These are phyloP conservation scores for Lactarius deliciosus DNA, from an alignment of 768 basidiomycete species.

Conservation along the genomic window DNA sequence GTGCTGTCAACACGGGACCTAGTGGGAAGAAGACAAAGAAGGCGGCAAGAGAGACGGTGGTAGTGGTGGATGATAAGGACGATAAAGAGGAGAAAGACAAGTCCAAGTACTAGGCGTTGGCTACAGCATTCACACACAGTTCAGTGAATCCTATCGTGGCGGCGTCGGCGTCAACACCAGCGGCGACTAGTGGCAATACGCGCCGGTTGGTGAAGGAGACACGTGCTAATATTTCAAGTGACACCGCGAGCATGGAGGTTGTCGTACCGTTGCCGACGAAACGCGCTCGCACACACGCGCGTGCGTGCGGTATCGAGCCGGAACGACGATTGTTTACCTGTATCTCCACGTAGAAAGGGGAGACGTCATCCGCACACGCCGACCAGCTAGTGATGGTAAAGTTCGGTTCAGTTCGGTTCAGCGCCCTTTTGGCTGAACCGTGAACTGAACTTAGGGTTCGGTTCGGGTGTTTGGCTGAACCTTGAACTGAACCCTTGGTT, in stretches of 20 bases:
- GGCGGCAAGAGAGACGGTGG: background rate
- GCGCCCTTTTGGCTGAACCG: too few relatives aligned
- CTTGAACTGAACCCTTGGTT: too few relatives aligned
- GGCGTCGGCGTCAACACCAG: background rate
- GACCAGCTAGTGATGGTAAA: too few relatives aligned
- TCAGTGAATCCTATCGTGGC: conserved; percentile 5
- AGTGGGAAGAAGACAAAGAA: background rate
- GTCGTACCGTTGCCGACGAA: background rate
- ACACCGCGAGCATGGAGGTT: background rate
- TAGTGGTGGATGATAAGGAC: background rate
- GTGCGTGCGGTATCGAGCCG: too few relatives aligned
- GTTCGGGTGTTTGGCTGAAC: too few relatives aligned
- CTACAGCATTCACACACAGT: conserved; percentile 14
- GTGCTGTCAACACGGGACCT: too few relatives aligned
- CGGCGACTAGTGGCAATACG: background rate
- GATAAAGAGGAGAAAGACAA: background rate
- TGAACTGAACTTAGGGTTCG: too few relatives aligned
- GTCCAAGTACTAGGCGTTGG: conserved; percentile 5
- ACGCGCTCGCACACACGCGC: too few relatives aligned
- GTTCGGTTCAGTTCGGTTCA: too few relatives aligned
- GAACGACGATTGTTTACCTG: too few relatives aligned
- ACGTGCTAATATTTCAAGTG: background rate
- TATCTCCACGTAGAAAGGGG: background rate
- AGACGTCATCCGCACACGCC: background rate
- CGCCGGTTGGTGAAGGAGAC: background rate